phyloP scores from a whole-genome alignment of 1,284 basidiomycete genomes.

The Trametes pubescens region DNA sequence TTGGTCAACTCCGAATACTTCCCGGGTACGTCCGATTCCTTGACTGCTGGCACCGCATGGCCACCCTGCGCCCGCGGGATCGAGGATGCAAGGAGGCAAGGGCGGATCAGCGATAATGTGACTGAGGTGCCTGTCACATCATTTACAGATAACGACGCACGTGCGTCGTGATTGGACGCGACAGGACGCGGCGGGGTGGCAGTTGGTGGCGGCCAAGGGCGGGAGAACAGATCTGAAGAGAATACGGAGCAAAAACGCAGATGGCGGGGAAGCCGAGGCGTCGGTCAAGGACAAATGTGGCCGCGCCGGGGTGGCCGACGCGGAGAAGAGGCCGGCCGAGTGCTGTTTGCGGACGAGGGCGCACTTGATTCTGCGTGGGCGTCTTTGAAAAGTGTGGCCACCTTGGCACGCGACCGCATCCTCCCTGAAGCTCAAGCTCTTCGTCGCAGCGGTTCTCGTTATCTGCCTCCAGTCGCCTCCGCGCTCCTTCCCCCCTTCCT shows the following conservation, averaged over 20 bases:
- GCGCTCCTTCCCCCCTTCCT: constrained; percentile 22
- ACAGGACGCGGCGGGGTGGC: constrained; percentile 5
- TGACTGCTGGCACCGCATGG: too few relatives aligned
- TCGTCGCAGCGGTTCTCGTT: constrained; percentile 20
- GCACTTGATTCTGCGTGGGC: constrained; percentile 14
- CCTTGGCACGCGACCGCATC: constrained; percentile 26
- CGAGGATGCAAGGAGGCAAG: too few relatives aligned
- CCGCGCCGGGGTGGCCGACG: constrained; percentile 5
- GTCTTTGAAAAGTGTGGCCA: constrained; percentile 16
- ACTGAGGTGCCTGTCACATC: too few relatives aligned
- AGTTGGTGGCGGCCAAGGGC: constrained; percentile 6
- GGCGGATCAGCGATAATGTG: too few relatives aligned
- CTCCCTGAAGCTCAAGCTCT: constrained; percentile 3
- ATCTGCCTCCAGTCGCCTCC: constrained; percentile 22
- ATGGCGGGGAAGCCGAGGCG: neutral
- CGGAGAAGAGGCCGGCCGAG: neutral
- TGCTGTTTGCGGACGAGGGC: constrained; percentile 10
- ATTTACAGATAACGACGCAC: constrained; percentile 14
- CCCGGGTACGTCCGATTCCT: too few relatives aligned
- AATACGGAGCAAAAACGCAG: neutral
- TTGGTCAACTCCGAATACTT: too few relatives aligned
- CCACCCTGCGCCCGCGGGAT: too few relatives aligned
- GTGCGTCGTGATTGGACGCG: constrained; percentile 25
- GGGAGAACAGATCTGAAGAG: constrained; percentile 6
- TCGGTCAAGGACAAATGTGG: neutral